Conservation (phyloP, 2,329 filamentous ascomycete species). For the Arthrocladium fulminans region DNA sequence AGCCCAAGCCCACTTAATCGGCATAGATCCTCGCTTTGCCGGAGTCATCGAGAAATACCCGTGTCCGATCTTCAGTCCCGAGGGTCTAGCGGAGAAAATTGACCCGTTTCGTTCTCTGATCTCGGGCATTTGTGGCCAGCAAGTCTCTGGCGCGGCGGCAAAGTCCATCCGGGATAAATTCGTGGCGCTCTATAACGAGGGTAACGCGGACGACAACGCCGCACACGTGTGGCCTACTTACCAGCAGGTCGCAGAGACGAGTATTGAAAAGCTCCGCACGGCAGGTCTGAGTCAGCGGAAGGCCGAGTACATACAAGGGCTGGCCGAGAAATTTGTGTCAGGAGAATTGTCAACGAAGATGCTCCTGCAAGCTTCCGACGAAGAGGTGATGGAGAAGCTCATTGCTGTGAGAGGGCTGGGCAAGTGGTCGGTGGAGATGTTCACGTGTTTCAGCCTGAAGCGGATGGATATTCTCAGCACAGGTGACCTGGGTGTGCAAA, state of each 20-base stretch:
- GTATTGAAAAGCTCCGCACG: conserved; percentile 62
- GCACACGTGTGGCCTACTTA: conserved; percentile 62
- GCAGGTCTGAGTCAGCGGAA: conserved; percentile 90
- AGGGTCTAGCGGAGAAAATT: conserved; percentile 72
- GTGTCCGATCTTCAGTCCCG: conserved; percentile 71
- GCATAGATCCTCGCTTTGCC: conserved; percentile 62
- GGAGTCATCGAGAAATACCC: conserved; percentile 63
- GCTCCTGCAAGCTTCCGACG: conserved; percentile 70
- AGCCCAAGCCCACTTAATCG: conserved; percentile 65
- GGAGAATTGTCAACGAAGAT: conserved; percentile 69
- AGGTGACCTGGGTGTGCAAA: conserved; percentile 85
- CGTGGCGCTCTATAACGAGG: conserved; percentile 56
- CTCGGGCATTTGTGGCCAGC: conserved; percentile 88
- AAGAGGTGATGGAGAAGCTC: conserved; percentile 72
- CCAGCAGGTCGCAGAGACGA: conserved; percentile 55
- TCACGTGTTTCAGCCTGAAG: conserved; percentile 91
- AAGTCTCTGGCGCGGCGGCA: conserved; percentile 88
- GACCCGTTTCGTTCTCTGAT: conserved; percentile 79
- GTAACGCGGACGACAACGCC: conserved; percentile 24
- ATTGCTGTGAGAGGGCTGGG: conserved; percentile 82
- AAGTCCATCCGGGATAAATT: conserved; percentile 83
- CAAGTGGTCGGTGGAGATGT: conserved; percentile 94
- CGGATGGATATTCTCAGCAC: conserved; percentile 87
- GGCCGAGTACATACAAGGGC: conserved; percentile 83
- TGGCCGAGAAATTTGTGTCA: conserved; percentile 68